Percentiles rank a stretch among this genome's conserved stretches.
phyloP scores from a whole-genome alignment of 73 alveolate species.

The Tetrahymena elliotti region DNA sequence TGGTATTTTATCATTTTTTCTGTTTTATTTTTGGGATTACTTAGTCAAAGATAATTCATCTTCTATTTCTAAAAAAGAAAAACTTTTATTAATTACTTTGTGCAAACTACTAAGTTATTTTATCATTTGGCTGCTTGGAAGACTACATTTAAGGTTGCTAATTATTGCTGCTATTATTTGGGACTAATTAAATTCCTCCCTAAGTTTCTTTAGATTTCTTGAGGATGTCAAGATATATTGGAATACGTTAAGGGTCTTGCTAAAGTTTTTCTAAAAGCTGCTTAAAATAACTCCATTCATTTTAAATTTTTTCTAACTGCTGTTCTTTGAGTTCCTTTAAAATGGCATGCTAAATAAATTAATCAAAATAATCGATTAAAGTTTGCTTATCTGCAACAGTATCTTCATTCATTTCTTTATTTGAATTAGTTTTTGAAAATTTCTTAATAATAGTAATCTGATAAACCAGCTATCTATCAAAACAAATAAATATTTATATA shows the following conservation, averaged over 20 bases:
- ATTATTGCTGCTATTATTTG: not conserved
- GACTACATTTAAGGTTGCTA: not conserved
- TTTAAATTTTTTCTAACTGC: not conserved
- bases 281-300: not conserved
- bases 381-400: not conserved
- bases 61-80: not conserved
- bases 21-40: not conserved
- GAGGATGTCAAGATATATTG: not conserved
- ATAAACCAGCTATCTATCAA: not conserved
- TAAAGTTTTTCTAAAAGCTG: not conserved
- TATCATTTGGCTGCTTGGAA: not conserved
- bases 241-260: not conserved
- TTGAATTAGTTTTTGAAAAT: no score
- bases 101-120: not conserved
- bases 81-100: not conserved
- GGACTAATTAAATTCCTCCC: not conserved
- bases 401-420: not conserved
- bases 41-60: not conserved
- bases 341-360: not conserved
- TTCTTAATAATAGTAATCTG: not conserved
- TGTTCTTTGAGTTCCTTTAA: not conserved
- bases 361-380: not conserved
- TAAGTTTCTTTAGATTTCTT: not conserved
- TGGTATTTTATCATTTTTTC: no score
- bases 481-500: no score